A percentile compares a stretch with the other conserved stretches of the same genome.
These are phyloP conservation scores for Aspergillus cejpii DNA, from an alignment of 2,329 filamentous ascomycete species.

Conservation along the genomic window DNA sequence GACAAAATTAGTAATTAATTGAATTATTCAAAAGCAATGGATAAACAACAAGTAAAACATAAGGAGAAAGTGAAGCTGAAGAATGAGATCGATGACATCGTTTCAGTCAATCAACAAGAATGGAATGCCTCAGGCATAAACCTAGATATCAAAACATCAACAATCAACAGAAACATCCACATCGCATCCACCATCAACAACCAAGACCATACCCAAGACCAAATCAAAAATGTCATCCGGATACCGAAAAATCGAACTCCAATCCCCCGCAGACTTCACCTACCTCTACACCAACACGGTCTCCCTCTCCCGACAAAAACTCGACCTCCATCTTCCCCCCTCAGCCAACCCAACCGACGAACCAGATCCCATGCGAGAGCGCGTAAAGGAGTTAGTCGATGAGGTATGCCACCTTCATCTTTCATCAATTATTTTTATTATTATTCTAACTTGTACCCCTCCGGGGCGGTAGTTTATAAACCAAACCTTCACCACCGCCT, in stretches of 20 bases:
- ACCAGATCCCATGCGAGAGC: slow-evolving; percentile 41
- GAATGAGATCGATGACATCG: slow-evolving; percentile 18
- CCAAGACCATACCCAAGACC: too few species aligned
- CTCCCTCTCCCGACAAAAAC: slow-evolving; percentile 42
- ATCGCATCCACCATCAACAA: slow-evolving; percentile 6
- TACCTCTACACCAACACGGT: slow-evolving; percentile 45
- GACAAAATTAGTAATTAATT: not conserved
- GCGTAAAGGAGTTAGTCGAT: slow-evolving; percentile 39
- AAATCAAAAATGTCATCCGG: slow-evolving; percentile 29
- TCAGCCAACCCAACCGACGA: slow-evolving; percentile 36
- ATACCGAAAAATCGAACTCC: slow-evolving; percentile 48
- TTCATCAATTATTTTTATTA: too few species aligned
- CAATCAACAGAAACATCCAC: not conserved
- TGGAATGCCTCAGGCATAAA: not conserved
- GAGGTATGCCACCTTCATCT: slow-evolving; percentile 27
- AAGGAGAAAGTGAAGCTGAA: not conserved
- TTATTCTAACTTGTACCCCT: too few species aligned
- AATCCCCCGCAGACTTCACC: slow-evolving; percentile 44
- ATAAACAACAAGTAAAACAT: not conserved
- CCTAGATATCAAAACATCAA: not conserved
- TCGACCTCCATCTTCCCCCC: slow-evolving; percentile 45
- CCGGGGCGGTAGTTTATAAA: slow-evolving; percentile 36
- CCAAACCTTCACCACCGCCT: slow-evolving; percentile 40
- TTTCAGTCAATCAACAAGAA: too few species aligned
- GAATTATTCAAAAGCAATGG: not conserved